Evolutionary conservation across 2,329 filamentous ascomycete genomes (phyloP).

Genomic region (Aureobasidium leucospermi): DNA sequence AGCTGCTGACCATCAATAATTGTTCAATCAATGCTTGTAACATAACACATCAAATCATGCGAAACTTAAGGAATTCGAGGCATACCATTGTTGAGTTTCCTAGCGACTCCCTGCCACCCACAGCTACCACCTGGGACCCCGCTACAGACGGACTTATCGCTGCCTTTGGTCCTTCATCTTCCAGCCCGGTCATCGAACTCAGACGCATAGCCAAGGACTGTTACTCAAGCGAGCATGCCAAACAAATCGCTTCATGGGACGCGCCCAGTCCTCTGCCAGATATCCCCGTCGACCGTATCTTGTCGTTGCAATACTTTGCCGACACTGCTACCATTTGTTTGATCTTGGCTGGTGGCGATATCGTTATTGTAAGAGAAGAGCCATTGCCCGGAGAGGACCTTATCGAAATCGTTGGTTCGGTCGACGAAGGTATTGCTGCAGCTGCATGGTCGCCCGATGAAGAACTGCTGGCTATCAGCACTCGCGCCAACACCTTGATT

Average conservation of each 20-base stretch:
- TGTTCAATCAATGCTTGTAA: conserved; percentile 17
- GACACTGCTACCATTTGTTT: conserved; percentile 73
- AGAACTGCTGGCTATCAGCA: conserved; percentile 77
- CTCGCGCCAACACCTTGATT: conserved; percentile 68
- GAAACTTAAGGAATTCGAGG: conserved; percentile 75
- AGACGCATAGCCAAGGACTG: conserved; percentile 43
- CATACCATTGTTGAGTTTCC: conserved; percentile 58
- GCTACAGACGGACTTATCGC: conserved; percentile 70
- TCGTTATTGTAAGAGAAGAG: conserved; percentile 74
- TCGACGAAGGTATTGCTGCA: conserved; percentile 83
- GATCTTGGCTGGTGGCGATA: conserved; percentile 83
- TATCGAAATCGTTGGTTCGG: conserved; percentile 91
- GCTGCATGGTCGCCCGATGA: conserved; percentile 94
- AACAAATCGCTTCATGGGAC: conserved; percentile 76
- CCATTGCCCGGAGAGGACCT: conserved; percentile 60
- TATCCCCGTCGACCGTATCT: conserved; percentile 59
- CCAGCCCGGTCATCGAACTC: conserved; percentile 67
- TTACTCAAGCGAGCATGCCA: conserved; percentile 34
- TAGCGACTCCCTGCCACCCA: conserved; percentile 51
- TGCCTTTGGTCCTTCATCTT: conserved; percentile 71
- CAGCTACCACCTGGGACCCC: conserved; percentile 80
- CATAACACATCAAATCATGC: conserved; percentile 51
- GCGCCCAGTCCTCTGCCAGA: conserved; percentile 73
- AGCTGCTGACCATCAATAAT: conserved; percentile 16
- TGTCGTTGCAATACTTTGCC: conserved; percentile 77